These are phyloP conservation scores for Esteya vermicola DNA, from an alignment of 2,329 filamentous ascomycete genomes.

Conservation along the genomic window DNA sequence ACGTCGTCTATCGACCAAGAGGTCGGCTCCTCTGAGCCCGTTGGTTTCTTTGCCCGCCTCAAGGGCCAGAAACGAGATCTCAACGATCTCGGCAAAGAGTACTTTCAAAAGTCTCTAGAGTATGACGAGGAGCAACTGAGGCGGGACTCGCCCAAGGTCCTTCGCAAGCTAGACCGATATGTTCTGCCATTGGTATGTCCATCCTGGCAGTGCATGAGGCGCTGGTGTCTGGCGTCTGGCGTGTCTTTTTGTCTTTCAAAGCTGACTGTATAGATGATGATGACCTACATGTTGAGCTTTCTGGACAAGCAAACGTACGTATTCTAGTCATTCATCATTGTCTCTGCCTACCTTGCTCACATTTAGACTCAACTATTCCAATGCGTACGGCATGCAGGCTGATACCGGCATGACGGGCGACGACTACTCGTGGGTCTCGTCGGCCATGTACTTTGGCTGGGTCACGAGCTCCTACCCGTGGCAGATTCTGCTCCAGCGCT, in stretches of 20 bases:
- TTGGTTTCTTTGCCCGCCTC: neutral
- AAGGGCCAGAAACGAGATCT: constrained; percentile 3
- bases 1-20: constrained; percentile 1
- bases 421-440: constrained; percentile 28
- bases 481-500: constrained; percentile 24
- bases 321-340: neutral
- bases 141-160: constrained; percentile 15
- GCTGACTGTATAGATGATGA: constrained; percentile 15
- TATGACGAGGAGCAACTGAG: constrained; percentile 20
- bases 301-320: constrained; percentile 16
- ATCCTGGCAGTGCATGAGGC: too few relatives aligned
- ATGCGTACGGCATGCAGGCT: constrained; percentile 25
- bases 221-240: too few relatives aligned
- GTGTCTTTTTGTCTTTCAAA: neutral
- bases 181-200: constrained; percentile 21
- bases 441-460: constrained; percentile 28
- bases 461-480: constrained; percentile 24
- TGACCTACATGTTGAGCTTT: constrained; percentile 20
- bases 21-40: neutral
- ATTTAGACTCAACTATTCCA: constrained; percentile 19
- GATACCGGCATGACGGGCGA: constrained; percentile 25
- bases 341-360: neutral
- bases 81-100: constrained; percentile 13
- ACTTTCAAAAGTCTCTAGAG: constrained; percentile 19
- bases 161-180: constrained; percentile 21